Evolutionary conservation across 2,329 filamentous ascomycete genomes (phyloP).

Genomic region (Ustulina deusta): DNA sequence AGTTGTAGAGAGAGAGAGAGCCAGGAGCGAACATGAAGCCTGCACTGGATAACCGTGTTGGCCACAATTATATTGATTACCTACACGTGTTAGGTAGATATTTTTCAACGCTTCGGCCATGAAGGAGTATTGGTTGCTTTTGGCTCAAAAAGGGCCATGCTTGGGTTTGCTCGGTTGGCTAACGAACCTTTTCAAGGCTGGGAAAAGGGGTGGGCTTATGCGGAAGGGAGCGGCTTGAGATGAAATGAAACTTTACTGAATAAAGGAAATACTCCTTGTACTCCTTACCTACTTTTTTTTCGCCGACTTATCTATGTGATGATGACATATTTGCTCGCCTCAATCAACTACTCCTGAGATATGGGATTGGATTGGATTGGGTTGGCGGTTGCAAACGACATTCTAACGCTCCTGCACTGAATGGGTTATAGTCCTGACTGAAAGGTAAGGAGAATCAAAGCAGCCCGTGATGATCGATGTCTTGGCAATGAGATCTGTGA

Average conservation of each 20-base stretch:
- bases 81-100: conserved; percentile 2
- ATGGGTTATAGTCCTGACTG: background rate
- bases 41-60: background rate
- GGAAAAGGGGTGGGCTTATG: conserved; percentile 11
- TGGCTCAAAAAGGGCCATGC: background rate
- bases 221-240: background rate
- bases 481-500: background rate
- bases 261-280: conserved; percentile 22
- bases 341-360: background rate
- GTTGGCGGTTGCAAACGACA: background rate
- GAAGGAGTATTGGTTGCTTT: background rate
- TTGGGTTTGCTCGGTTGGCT: conserved; percentile 29
- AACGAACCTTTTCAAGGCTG: conserved; percentile 18
- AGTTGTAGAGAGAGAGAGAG: background rate
- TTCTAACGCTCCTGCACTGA: background rate
- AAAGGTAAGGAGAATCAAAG: background rate
- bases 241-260: conserved; percentile 26
- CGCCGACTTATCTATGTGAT: background rate
- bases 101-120: background rate
- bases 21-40: background rate
- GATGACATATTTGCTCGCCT: background rate
- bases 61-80: conserved; percentile 6
- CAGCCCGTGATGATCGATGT: background rate
- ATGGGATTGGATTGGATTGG: background rate
- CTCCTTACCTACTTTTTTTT: background rate